These are phyloP conservation scores for Chamaecrista fasciculata DNA, from an alignment of 306 rosid genomes.

Conservation along the genomic window DNA sequence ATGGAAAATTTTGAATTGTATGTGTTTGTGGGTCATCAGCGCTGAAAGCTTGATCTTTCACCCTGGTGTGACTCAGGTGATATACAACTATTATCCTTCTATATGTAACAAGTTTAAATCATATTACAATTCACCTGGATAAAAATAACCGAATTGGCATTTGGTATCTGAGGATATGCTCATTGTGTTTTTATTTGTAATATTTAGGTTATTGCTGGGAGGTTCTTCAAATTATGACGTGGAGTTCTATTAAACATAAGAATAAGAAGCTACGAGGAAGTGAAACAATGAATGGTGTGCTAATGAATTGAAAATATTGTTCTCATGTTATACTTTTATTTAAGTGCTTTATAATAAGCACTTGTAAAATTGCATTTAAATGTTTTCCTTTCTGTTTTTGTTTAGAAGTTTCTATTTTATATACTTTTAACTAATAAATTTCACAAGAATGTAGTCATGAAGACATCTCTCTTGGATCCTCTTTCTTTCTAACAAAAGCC, in stretches of 20 bases:
- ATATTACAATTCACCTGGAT: constrained; percentile 5
- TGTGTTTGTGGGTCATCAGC: background rate
- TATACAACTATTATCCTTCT: background rate
- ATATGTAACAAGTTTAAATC: background rate
- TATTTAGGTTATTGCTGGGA: background rate
- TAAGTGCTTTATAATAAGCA: background rate
- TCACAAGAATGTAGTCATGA: constrained; percentile 24
- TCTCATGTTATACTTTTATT: too few relatives aligned
- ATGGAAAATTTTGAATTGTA: background rate
- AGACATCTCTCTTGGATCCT: constrained; percentile 25
- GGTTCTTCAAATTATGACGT: background rate
- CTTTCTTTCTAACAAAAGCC: constrained; percentile 31
- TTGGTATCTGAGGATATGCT: background rate
- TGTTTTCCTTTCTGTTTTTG: background rate
- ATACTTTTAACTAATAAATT: constrained; percentile 7
- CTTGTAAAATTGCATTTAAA: background rate
- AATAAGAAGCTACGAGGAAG: too few relatives aligned
- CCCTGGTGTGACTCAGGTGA: background rate
- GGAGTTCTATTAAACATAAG: too few relatives aligned
- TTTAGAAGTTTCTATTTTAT: constrained; percentile 9
- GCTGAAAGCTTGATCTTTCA: background rate
- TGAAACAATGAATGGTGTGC: background rate
- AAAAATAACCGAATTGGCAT: background rate
- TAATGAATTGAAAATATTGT: background rate
- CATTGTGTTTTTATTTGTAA: background rate